phyloP scores from a whole-genome alignment of 2,329 filamentous ascomycete species.

The Sporothrix phasma region DNA sequence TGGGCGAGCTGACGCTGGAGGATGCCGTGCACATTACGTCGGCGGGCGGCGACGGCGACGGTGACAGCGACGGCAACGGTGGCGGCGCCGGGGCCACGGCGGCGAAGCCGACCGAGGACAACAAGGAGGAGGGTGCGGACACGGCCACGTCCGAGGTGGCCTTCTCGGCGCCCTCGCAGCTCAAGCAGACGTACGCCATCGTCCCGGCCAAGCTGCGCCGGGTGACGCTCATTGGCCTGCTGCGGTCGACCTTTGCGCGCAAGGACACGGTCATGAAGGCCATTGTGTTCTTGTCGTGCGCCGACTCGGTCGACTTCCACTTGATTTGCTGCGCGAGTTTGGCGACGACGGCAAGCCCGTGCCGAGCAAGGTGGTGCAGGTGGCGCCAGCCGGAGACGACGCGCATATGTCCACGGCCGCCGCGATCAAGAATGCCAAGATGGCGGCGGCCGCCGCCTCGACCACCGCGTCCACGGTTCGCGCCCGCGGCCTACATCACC shows the following conservation, averaged over 20 bases:
- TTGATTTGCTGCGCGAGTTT: constrained; percentile 60
- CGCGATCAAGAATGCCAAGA: constrained; percentile 16
- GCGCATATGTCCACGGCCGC: constrained; percentile 18
- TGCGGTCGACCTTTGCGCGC: constrained; percentile 80
- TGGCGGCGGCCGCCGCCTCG: constrained; percentile 18
- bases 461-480: constrained; percentile 50
- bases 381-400: constrained; percentile 1
- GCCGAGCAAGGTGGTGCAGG: not conserved
- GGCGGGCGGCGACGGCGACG: not conserved
- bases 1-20: constrained; percentile 90
- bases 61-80: constrained; percentile 30
- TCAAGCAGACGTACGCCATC: constrained; percentile 85
- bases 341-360: constrained; percentile 9
- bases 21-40: constrained; percentile 75
- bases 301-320: constrained; percentile 94
- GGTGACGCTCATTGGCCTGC: constrained; percentile 72
- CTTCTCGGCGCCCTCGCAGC: constrained; percentile 79
- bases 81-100: not conserved
- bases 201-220: constrained; percentile 83
- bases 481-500: constrained; percentile 61
- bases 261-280: constrained; percentile 92
- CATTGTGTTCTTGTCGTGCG: constrained; percentile 93
- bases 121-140: constrained; percentile 31
- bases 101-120: constrained; percentile 21
- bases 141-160: constrained; percentile 29